Evolutionary conservation across 345 rosid species (phyloP), one percentile per base, ranked within the genome.

Genomic region (Aquilaria yunnanensis): DNA sequence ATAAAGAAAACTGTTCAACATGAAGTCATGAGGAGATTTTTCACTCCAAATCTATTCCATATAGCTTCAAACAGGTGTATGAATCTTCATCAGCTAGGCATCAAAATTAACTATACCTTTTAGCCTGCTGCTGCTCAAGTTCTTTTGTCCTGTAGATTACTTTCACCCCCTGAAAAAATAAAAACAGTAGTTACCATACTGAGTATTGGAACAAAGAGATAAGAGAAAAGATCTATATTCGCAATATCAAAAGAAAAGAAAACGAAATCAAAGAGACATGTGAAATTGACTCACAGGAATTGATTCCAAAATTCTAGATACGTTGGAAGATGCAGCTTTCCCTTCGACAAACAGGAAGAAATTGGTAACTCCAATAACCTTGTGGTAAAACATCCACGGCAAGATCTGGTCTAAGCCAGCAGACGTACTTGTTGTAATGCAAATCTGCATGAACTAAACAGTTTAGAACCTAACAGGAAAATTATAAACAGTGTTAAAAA

Each of bases 361-460:
- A 9, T 83, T 86, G 2, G 97, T 77, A 67, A 90, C 99, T 32
- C 97, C 99, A 56, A 90, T 79, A 59, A 88, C 99, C 79, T 90
- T 94, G 69, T 94, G 99, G 78, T 86, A 90, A 67, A 88, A 90
- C 82, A 93, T 85, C 98, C 98, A 93, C 31, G 98, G 98, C 54
- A 93, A 77, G 75, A 84, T 90, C 86, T 93, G 99, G 23, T 85
- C 96, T 72, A 93, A 82, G 61, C 96, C 92, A 32, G 96, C 99
- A 32, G 99, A 93, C 51, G 95, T 93, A 59, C 97, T 94, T 37
- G 96, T 85, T 48, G 96, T 90, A 52, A 94, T 72, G 64, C 88
- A 83, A 70, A 94, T 86, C 99, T 94, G 75, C 48, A 48, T 8
- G 53, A 69, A 5, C 43, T 3, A 37, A 37, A 5, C 43, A 37